Evolutionary conservation across 2,329 filamentous ascomycete genomes (phyloP).

Genomic region (Colletotrichum truncatum): DNA sequence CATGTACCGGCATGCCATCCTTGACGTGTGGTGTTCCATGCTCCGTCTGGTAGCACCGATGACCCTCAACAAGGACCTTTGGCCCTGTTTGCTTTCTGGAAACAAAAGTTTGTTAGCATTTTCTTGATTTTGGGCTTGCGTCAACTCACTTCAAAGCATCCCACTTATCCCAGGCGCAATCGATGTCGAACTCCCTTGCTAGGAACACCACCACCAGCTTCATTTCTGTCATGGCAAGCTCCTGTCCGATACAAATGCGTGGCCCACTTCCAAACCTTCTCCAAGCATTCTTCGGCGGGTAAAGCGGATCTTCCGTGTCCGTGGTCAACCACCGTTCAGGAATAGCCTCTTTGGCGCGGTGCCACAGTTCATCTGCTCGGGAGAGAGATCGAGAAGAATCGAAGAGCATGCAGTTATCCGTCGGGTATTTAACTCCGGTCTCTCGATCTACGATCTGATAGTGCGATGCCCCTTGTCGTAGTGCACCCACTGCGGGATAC

Average conservation of each 20-base stretch:
- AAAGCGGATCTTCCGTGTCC: constrained; percentile 19
- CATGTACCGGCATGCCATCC: constrained; percentile 47
- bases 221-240: constrained; percentile 63
- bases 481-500: constrained; percentile 55
- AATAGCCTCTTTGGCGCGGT: constrained; percentile 45
- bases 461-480: constrained; percentile 42
- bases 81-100: constrained; percentile 34
- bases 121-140: no score
- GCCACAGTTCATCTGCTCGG: constrained; percentile 47
- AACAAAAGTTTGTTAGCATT: not conserved
- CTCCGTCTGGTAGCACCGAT: constrained; percentile 41
- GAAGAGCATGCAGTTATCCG: constrained; percentile 40
- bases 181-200: constrained; percentile 59
- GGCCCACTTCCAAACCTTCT: constrained; percentile 61
- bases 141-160: constrained; percentile 38
- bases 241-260: constrained; percentile 64
- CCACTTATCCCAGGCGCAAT: constrained; percentile 51
- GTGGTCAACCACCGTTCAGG: constrained; percentile 52
- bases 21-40: constrained; percentile 44
- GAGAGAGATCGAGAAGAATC: constrained; percentile 25
- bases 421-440: constrained; percentile 45
- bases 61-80: constrained; percentile 37
- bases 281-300: constrained; percentile 50
- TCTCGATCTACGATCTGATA: constrained; percentile 46
- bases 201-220: constrained; percentile 58